A percentile compares a stretch with the other conserved stretches of the same genome.
Evolutionary conservation across 345 rosid genomes (phyloP).

Genomic region (Streptanthus diversifolius): DNA sequence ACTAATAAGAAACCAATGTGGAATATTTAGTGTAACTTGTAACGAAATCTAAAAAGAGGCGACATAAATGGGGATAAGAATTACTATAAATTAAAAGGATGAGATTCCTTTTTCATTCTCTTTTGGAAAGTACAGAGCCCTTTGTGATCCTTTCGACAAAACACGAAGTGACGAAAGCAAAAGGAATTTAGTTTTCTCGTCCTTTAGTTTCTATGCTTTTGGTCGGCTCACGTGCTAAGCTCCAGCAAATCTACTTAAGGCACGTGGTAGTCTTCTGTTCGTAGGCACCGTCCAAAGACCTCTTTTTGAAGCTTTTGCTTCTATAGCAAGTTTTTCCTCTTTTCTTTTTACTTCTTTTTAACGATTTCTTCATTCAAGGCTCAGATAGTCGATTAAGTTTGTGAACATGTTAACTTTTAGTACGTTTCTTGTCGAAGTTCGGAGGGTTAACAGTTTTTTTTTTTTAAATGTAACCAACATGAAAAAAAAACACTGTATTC

Average conservation of each 20-base stretch:
- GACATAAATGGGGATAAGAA: not conserved
- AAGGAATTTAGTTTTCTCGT: slow-evolving; percentile 34
- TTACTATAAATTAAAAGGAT: not conserved
- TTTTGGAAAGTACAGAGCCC: slow-evolving; percentile 13
- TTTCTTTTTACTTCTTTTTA: not conserved
- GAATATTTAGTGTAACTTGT: not conserved
- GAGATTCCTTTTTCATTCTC: slow-evolving; percentile 32
- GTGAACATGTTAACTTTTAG: not conserved
- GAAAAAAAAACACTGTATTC: no score
- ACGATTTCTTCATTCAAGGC: not conserved
- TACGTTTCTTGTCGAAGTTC: not conserved
- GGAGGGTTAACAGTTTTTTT: no score
- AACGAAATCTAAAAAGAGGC: not conserved
- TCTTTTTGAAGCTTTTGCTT: slow-evolving; percentile 13
- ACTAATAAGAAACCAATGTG: not conserved
- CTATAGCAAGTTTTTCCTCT: not conserved
- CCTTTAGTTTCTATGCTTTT: slow-evolving; percentile 32
- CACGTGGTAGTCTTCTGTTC: slow-evolving; percentile 20
- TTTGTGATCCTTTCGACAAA: slow-evolving; percentile 26
- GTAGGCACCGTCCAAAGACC: slow-evolving; percentile 35
- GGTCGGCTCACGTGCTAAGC: slow-evolving; percentile 33
- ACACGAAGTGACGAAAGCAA: slow-evolving; percentile 31
- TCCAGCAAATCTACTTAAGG: not conserved
- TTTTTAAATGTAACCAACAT: no score
- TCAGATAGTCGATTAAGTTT: not conserved